Evolutionary conservation across 139 green algal species (phyloP), one percentile per base, ranked within the genome.

Genomic region (Closterium sp.): DNA sequence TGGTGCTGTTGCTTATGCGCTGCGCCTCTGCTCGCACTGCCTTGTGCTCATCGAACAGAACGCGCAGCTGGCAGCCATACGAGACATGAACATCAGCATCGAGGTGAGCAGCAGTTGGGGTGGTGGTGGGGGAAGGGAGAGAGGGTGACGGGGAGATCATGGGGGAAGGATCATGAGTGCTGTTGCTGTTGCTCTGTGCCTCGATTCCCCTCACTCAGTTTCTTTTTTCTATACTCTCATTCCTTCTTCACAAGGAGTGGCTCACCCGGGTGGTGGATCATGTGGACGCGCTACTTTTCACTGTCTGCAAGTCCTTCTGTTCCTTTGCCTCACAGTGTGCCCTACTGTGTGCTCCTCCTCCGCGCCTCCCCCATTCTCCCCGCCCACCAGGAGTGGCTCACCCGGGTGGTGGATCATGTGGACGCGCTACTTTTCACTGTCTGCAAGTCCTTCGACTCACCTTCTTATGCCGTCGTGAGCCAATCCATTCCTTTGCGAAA

Each of bases 311-410:
- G 45, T 70, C 45, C 3, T 70, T 22, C 11, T 13, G 10, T 70
- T 70, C 45, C 45, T 70, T 70, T 70, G 45, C 45, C 45, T 70
- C 45, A 38, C 32, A 7, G 32, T 70, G 45, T 70, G 45, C 45
- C 45, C 45, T 70, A 19, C 45, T 70, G 10, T 70, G 10, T 70
- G 45, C 45, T 13, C 31, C 86, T 87, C 29, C 28, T 87, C 29
- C 29, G 28, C 31, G 3, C 31, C 31, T 19, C 86, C 45, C 45
- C 45, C 45, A 70, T 19, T 22, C n/a, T 10, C 42, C 88, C 31
- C 32, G 3, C 32, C 24, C 70, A 92, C 2, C 87, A 93, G 91
- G 91, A 94, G 29, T 92, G 87, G 87, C 31, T 94, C 28, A 88
- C 62, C 34, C 31, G 29, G 4, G 93, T 89, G 1, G 79, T 94